These are phyloP conservation scores for Verticillium nonalfalfae DNA, from an alignment of 2,329 filamentous ascomycete species.

Conservation along the genomic window DNA sequence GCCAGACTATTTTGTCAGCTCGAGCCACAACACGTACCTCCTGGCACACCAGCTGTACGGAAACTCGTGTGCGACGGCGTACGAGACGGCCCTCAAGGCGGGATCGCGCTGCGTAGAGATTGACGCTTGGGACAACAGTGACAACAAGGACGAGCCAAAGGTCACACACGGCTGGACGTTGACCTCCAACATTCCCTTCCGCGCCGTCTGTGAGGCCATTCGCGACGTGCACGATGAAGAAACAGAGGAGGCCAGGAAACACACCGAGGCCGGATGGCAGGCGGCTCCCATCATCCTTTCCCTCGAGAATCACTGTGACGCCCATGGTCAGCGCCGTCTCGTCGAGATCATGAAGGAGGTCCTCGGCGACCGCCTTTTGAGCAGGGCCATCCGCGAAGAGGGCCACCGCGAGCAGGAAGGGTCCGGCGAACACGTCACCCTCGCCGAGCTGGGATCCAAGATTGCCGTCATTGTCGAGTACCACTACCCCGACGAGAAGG, in stretches of 20 bases:
- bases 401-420: slow-evolving; percentile 49
- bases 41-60: slow-evolving; percentile 65
- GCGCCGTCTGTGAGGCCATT: slow-evolving; percentile 59
- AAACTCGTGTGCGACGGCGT: slow-evolving; percentile 54
- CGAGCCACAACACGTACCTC: slow-evolving; percentile 68
- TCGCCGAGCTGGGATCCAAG: slow-evolving; percentile 54
- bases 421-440: slow-evolving; percentile 44
- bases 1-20: slow-evolving; percentile 66
- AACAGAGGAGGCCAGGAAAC: slow-evolving; percentile 28
- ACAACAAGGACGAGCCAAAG: slow-evolving; percentile 57
- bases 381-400: slow-evolving; percentile 47
- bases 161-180: slow-evolving; percentile 66
- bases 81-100: slow-evolving; percentile 54
- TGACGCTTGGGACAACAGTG: slow-evolving; percentile 63
- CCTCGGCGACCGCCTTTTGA: slow-evolving; percentile 54
- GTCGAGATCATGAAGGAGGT: slow-evolving; percentile 61
- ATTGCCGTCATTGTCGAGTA: slow-evolving; percentile 64
- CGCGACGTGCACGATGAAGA: slow-evolving; percentile 56
- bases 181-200: slow-evolving; percentile 59
- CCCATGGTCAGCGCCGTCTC: slow-evolving; percentile 52
- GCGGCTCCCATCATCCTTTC: slow-evolving; percentile 57
- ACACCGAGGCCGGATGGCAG: slow-evolving; percentile 26
- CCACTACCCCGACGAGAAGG: slow-evolving; percentile 47
- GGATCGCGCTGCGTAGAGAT: slow-evolving; percentile 68
- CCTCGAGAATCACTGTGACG: slow-evolving; percentile 60